Conservation (phyloP, 1,139 yeast species). For the Blastobotrys ciferrii region DNA sequence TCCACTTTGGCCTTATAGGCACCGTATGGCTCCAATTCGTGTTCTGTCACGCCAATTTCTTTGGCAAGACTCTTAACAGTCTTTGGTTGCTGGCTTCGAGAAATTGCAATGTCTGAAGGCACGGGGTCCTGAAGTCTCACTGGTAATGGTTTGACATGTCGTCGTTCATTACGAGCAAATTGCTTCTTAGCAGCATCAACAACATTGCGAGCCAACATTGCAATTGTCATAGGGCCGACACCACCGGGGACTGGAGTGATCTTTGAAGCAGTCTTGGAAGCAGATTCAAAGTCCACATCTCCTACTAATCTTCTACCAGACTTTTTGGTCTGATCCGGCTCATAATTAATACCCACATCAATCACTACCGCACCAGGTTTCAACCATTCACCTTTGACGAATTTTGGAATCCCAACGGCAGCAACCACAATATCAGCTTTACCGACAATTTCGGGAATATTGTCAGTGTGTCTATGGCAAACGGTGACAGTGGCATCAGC, state of each 20-base stretch:
- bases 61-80: slow-evolving; percentile 72
- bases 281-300: slow-evolving; percentile 80
- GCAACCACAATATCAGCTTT: slow-evolving; percentile 88
- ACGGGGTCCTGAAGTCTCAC: slow-evolving; percentile 76
- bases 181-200: slow-evolving; percentile 68
- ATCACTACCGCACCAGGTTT: slow-evolving; percentile 82
- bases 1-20: slow-evolving; percentile 88
- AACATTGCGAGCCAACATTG: slow-evolving; percentile 87
- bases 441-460: slow-evolving; percentile 57
- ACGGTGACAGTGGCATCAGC: slow-evolving; percentile 86
- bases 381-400: slow-evolving; percentile 87
- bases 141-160: slow-evolving; percentile 53
- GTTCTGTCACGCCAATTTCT: slow-evolving; percentile 78
- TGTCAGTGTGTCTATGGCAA: slow-evolving; percentile 71
- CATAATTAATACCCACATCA: slow-evolving; percentile 93
- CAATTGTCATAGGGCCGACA: slow-evolving; percentile 99
- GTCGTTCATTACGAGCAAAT: slow-evolving; percentile 29
- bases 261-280: slow-evolving; percentile 62
- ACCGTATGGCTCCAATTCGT: slow-evolving; percentile 89
- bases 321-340: slow-evolving; percentile 71
- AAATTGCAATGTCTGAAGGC: slow-evolving; percentile 90
- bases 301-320: slow-evolving; percentile 89
- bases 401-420: slow-evolving; percentile 84
- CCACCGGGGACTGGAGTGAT: slow-evolving; percentile 99
- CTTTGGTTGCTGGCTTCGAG: slow-evolving; percentile 86